Conservation (phyloP, 2,329 filamentous ascomycete genomes). For the Lecanicillium sp. region DNA sequence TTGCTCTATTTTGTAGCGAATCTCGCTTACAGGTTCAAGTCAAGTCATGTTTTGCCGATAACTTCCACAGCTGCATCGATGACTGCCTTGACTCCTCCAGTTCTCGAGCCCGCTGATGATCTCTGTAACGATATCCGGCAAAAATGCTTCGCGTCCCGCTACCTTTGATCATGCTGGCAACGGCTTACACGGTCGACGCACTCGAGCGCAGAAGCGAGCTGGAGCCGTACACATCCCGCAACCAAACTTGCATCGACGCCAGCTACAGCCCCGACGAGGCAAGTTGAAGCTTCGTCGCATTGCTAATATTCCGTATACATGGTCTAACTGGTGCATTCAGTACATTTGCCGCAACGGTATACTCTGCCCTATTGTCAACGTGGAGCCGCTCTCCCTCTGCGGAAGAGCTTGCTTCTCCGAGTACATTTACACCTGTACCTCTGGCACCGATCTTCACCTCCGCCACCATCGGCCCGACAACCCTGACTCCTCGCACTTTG, state of each 20-base stretch:
- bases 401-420: constrained; percentile 26
- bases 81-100: too few relatives aligned
- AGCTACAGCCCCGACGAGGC: constrained; percentile 2
- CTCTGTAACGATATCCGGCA: too few relatives aligned
- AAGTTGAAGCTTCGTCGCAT: background rate
- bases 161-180: too few relatives aligned
- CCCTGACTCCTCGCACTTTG: constrained; percentile 12
- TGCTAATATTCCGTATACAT: background rate
- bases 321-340: constrained; percentile 8
- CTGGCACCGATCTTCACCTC: constrained; percentile 2
- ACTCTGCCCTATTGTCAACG: constrained; percentile 24
- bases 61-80: too few relatives aligned
- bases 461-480: background rate
- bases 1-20: too few relatives aligned
- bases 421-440: constrained; percentile 16
- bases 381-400: constrained; percentile 25
- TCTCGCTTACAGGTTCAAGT: too few relatives aligned
- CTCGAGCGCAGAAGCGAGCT: too few relatives aligned
- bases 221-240: too few relatives aligned
- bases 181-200: too few relatives aligned
- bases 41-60: too few relatives aligned
- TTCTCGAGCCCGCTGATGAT: too few relatives aligned
- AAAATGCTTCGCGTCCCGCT: too few relatives aligned
- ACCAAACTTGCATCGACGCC: background rate
- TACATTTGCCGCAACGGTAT: constrained; percentile 24